phyloP scores from a whole-genome alignment of 169 alveolate genomes.

The Cystoisospora suis region DNA sequence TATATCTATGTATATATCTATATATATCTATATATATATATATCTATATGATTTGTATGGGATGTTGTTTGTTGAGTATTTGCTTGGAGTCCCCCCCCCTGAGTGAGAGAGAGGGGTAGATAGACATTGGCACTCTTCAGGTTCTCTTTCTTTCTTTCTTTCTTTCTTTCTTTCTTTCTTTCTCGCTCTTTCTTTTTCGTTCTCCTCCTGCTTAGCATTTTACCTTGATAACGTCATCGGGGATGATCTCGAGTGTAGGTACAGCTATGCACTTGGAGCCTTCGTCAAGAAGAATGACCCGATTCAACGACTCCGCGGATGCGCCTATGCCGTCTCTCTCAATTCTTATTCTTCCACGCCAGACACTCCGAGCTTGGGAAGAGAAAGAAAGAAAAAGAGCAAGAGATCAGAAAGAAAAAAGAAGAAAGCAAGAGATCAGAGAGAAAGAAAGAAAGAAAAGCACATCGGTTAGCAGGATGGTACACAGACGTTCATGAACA shows the following conservation, averaged over 20 bases:
- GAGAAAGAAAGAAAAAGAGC: neutral
- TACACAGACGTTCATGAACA: neutral
- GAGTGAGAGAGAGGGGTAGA: too few species aligned
- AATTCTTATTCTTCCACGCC: constrained; percentile 75
- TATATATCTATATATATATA: neutral
- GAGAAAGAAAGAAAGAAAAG: too few species aligned
- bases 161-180: too few species aligned
- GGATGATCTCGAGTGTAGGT: constrained; percentile 75
- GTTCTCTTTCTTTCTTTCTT: too few species aligned
- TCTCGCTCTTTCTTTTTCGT: too few species aligned
- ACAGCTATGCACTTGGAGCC: constrained; percentile 75
- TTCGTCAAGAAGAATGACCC: constrained; percentile 69
- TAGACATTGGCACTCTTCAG: too few species aligned
- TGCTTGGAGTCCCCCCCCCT: too few species aligned
- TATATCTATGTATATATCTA: neutral
- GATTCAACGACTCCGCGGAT: constrained; percentile 67
- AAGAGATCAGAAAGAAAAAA: neutral
- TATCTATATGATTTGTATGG: neutral
- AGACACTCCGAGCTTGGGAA: constrained; percentile 66
- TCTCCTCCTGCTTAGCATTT: too few species aligned
- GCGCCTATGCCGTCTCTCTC: constrained; percentile 73
- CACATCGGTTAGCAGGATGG: too few species aligned
- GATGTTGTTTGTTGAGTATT: too few species aligned
- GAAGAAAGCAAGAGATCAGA: neutral
- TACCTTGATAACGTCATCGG: constrained; percentile 68